A percentile compares a stretch with the other conserved stretches of the same genome.
These are phyloP conservation scores for Salicornia ramosissima DNA, from an alignment of 148 eudicot species.

Conservation along the genomic window DNA sequence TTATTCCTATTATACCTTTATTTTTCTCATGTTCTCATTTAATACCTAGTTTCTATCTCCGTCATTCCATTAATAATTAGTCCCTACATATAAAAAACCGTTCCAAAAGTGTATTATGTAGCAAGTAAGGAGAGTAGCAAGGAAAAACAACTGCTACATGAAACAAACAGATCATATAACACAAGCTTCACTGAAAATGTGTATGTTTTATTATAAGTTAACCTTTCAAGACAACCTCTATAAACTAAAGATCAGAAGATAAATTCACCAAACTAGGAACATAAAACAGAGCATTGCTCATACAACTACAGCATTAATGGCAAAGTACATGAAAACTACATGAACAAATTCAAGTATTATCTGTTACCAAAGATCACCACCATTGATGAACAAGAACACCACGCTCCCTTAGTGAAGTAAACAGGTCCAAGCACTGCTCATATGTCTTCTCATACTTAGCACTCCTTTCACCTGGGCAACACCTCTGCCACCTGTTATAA, in stretches of 20 bases:
- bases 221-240: slow-evolving; percentile 3
- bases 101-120: no score
- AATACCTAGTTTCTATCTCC: no score
- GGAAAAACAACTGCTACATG: no score
- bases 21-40: no score
- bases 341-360: slow-evolving; percentile 10
- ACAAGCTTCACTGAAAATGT: background rate
- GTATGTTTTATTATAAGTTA: slow-evolving; percentile 22
- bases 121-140: no score
- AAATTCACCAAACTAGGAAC: slow-evolving; percentile 12
- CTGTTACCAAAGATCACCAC: slow-evolving; percentile 53
- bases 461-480: slow-evolving; percentile 85
- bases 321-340: slow-evolving; percentile 5
- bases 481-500: slow-evolving; percentile 91
- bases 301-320: slow-evolving; percentile 1
- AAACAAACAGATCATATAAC: no score
- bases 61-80: no score
- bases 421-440: slow-evolving; percentile 68
- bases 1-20: no score
- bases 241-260: slow-evolving; percentile 10
- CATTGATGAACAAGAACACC: slow-evolving; percentile 98
- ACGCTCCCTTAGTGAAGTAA: slow-evolving; percentile 64
- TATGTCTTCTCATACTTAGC: slow-evolving; percentile 78
- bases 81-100: no score
- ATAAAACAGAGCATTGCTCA: slow-evolving; percentile 10